Conservation (phyloP, 257 asterid species). For the Sherardia arvensis region DNA sequence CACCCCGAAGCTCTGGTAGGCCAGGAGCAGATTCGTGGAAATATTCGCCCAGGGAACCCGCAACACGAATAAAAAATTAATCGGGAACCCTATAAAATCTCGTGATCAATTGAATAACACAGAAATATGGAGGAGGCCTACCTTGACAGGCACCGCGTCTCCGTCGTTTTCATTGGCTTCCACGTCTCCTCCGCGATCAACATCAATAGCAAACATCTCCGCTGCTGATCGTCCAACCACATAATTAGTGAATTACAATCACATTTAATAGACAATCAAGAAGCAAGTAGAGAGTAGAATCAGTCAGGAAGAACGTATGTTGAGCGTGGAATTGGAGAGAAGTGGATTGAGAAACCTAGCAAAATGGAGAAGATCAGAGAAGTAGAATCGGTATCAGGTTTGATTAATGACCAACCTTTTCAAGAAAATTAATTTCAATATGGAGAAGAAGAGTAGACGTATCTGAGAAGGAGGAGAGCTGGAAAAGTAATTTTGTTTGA, state of each 20-base stretch:
- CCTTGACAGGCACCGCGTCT: slow-evolving; percentile 32
- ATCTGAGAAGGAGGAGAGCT: too few species aligned
- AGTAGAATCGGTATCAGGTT: too few species aligned
- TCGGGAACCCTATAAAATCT: background rate
- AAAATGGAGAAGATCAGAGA: too few species aligned
- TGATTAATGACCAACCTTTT: too few species aligned
- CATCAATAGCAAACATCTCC: background rate
- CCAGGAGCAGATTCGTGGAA: slow-evolving; percentile 50
- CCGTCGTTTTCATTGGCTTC: slow-evolving; percentile 17
- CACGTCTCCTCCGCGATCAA: slow-evolving; percentile 27
- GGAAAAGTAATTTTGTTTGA: too few species aligned
- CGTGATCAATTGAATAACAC: background rate
- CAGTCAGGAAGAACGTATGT: background rate
- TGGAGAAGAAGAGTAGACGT: too few species aligned
- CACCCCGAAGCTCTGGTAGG: slow-evolving; percentile 96
- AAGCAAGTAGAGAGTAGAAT: background rate
- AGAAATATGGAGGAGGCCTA: background rate
- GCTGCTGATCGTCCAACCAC: background rate
- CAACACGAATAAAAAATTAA: slow-evolving; percentile 19
- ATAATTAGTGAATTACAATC: background rate
- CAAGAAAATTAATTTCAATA: too few species aligned
- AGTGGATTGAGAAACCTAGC: background rate
- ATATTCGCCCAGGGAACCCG: slow-evolving; percentile 47
- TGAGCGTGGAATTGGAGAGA: background rate
- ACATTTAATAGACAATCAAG: too few species aligned